Base-by-base conservation (phyloP, 2,329 filamentous ascomycete genomes). In the Juglanconis sp. region DNA sequence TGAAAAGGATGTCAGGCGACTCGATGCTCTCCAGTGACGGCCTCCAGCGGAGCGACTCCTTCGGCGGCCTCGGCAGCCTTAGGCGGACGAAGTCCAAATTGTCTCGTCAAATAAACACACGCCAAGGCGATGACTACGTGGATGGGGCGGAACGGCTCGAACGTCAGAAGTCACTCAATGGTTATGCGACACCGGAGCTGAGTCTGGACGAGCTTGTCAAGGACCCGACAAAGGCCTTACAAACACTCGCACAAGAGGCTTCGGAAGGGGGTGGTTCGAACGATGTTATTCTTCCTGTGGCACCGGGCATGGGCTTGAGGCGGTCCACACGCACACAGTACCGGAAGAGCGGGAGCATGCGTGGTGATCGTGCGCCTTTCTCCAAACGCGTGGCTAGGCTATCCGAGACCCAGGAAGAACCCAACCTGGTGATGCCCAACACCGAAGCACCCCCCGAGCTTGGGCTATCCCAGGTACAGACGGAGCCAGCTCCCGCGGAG, bases 31-130 rank as follows among this genome's bases (percentile, higher is more conserved):
- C 86, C 35, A 76, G 82, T 5, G 64, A 63, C 35, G 61, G 54
- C 4, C 13, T 58, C 31, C 55, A 61, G 17, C 51, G 54, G 10
- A 53, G 30, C 36, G 53, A 56, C n/a, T 61, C 61, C 11, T 44
- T 55, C 8, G 46, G 52, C 8, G 76, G 83, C 56, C 61, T 77
- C 65, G 84, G 84, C 15, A 83, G 89, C 44, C 72, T 98, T 64
- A 83, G 87, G 67, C 85, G 95, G 68, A 96, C 96, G 75, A 96
- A 95, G 75, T 98, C 94, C 0, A 97, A 96, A 91, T 81, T 99
- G 5, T 98, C 94, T 5, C 85, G 89, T 60, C 93, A 98, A 72
- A 90, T 99, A 61, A 90, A 96, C 67, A 90, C 85, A 0, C 76
- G 76, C 61, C 80, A 77, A 31, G 80, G 76, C 17, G 81, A 85